Evolutionary conservation across 352 stramenopile species (phyloP), one percentile per base, ranked within the genome.

Genomic region (Phytopythium cucurbitacearum): DNA sequence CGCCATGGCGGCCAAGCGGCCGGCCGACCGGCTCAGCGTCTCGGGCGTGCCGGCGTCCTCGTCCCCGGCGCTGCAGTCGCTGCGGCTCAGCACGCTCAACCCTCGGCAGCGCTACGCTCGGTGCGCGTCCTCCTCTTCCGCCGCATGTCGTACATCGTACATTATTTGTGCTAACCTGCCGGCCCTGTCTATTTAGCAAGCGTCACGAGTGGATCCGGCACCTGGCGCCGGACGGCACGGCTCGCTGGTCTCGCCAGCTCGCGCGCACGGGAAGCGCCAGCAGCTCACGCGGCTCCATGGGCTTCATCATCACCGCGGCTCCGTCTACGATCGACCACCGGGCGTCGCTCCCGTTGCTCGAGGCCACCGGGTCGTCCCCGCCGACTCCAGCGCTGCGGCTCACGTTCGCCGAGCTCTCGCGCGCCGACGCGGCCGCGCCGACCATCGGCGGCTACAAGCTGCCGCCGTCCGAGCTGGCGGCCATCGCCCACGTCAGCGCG

Each of bases 151-250:
- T 1, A 34, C 37, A 15, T 32, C 39, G 3, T n/a, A 13, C 12
- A 37, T 28, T 43, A 7, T 51, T 28, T 28, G 21, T 28, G 13
- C 15, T 55, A 8, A 48, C 16, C 28, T 35, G 3, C 21, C 47
- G 37, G 28, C 10, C 1, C 15, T 0, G 7, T 28, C 10, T 11
- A 7, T 1, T 51, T 51, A 70, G 66, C 36, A 80, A 88, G 57
- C 79, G 84, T 15, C 90, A 94, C 38, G 81, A 94, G 48, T 94
- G 84, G 84, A 69, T 88, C 8, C 75, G 84, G 16, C 75, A 69
- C 54, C 60, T 90, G 12, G 78, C 69, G 5, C 56, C 74, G 9
- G 70, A 91, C 43, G 84, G 84, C n/a, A 77, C 72, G 0, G 76
- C 78, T 2, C 87, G 80, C 56, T 94, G 84, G 84, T 80, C 79